Evolutionary conservation across 768 basidiomycete species (phyloP).

Genomic region (Tulasnella sp.): DNA sequence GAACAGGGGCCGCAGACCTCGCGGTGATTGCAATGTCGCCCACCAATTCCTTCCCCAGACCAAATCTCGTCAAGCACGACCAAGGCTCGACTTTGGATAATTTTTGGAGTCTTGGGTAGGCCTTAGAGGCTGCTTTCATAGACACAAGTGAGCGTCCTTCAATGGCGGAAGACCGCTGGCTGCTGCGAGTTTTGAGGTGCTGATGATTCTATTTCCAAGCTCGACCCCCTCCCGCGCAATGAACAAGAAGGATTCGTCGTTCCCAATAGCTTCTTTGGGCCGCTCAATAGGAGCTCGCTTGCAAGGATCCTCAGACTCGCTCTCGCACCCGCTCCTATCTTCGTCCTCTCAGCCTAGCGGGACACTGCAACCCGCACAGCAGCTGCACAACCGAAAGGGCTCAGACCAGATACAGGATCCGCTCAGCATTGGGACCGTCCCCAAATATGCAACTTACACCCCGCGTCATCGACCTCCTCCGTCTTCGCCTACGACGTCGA

Average conservation of each 20-base stretch:
- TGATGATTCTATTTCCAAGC: not conserved
- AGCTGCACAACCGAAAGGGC: constrained; percentile 4
- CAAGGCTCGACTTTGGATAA: too few species aligned
- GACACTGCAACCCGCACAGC: constrained; percentile 5
- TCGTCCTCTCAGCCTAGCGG: constrained; percentile 12
- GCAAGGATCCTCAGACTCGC: constrained; percentile 7
- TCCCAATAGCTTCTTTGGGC: constrained; percentile 9
- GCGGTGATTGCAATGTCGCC: too few species aligned
- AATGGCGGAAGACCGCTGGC: too few species aligned
- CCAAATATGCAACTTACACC: constrained; percentile 76
- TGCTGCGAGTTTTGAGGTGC: too few species aligned
- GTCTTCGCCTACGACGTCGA: constrained; percentile 51
- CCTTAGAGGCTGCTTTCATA: too few species aligned
- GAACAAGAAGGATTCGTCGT: constrained; percentile 19
- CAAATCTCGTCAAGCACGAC: too few species aligned
- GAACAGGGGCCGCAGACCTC: too few species aligned
- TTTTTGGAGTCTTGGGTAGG: too few species aligned
- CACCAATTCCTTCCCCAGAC: too few species aligned
- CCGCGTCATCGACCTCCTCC: constrained; percentile 61
- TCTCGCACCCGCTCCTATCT: constrained; percentile 26
- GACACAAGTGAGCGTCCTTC: too few species aligned
- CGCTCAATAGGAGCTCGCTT: constrained; percentile 18
- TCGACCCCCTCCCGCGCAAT: not conserved
- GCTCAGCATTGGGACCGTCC: constrained; percentile 40
- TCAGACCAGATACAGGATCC: constrained; percentile 27